These are phyloP conservation scores for Seiridium unicorne DNA, from an alignment of 2,329 filamentous ascomycete genomes.

Conservation along the genomic window DNA sequence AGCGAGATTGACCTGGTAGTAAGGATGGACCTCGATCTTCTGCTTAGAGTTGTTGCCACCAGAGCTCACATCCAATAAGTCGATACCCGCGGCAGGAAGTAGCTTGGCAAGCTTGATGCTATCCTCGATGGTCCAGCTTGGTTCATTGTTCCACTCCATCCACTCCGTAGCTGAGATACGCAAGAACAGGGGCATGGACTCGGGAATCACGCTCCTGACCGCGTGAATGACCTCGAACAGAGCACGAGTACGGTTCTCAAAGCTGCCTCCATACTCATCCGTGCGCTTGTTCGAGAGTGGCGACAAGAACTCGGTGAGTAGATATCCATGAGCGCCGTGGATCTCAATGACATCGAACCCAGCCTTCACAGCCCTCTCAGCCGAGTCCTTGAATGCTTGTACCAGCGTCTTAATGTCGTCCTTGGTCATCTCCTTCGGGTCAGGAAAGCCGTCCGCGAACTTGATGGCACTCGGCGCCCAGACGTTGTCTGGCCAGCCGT, in stretches of 20 bases:
- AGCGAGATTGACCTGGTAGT: constrained; percentile 74
- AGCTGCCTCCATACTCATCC: constrained; percentile 66
- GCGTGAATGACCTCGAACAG: constrained; percentile 65
- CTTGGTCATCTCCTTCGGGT: constrained; percentile 57
- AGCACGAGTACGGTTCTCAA: constrained; percentile 70
- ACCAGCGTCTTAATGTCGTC: constrained; percentile 34
- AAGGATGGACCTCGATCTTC: constrained; percentile 58
- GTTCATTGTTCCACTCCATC: constrained; percentile 55
- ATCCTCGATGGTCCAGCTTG: constrained; percentile 68
- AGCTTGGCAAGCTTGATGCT: constrained; percentile 65
- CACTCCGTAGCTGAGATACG: constrained; percentile 68
- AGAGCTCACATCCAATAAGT: constrained; percentile 79
- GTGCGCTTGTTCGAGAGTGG: constrained; percentile 69
- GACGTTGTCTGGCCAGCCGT: constrained; percentile 47
- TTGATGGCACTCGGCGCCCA: constrained; percentile 52
- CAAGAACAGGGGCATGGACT: constrained; percentile 66
- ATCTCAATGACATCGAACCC: constrained; percentile 68
- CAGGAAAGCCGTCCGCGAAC: constrained; percentile 52
- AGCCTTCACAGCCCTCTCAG: constrained; percentile 36
- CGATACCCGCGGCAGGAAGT: constrained; percentile 72
- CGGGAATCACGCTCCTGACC: constrained; percentile 59
- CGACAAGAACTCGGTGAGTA: constrained; percentile 68
- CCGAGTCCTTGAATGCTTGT: constrained; percentile 31
- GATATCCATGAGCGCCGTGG: constrained; percentile 77
- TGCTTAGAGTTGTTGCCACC: constrained; percentile 67